A percentile compares a stretch with the other conserved stretches of the same genome.
Conservation (phyloP, 371 early-diverging fungal genomes). For the Dipsacomyces acuminosporus region DNA sequence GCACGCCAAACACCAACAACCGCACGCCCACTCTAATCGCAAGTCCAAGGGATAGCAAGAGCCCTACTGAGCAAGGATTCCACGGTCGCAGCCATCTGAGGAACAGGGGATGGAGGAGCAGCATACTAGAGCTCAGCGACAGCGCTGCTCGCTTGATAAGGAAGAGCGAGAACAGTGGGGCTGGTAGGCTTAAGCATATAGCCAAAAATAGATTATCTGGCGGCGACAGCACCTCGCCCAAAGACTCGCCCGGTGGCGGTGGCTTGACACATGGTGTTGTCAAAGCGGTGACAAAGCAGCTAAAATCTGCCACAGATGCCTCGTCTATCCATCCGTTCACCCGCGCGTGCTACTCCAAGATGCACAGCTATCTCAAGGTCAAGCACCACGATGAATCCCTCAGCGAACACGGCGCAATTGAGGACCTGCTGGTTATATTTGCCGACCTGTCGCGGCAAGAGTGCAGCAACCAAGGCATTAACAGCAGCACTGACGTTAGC, state of each 20-base stretch:
- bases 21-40: slow-evolving; percentile 41
- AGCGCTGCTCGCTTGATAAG: slow-evolving; percentile 37
- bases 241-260: slow-evolving; percentile 10
- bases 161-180: slow-evolving; percentile 18
- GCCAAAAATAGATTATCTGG: slow-evolving; percentile 13
- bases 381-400: slow-evolving; percentile 18
- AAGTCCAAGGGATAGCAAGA: not conserved
- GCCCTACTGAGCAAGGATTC: not conserved
- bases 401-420: slow-evolving; percentile 31
- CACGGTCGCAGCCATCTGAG: not conserved
- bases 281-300: slow-evolving; percentile 39
- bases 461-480: slow-evolving; percentile 27
- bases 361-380: slow-evolving; percentile 23
- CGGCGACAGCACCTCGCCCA: not conserved
- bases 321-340: slow-evolving; percentile 44
- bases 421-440: slow-evolving; percentile 31
- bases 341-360: slow-evolving; percentile 26
- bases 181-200: slow-evolving; percentile 20
- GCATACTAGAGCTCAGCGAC: slow-evolving; percentile 33
- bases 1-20: slow-evolving; percentile 34
- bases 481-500: slow-evolving; percentile 13
- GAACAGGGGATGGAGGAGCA: slow-evolving; percentile 24
- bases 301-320: slow-evolving; percentile 22
- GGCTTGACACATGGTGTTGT: slow-evolving; percentile 23
- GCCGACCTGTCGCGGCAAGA: slow-evolving; percentile 15